Conservation (phyloP, 345 rosid species). For the Eucalyptus camaldulensis region DNA sequence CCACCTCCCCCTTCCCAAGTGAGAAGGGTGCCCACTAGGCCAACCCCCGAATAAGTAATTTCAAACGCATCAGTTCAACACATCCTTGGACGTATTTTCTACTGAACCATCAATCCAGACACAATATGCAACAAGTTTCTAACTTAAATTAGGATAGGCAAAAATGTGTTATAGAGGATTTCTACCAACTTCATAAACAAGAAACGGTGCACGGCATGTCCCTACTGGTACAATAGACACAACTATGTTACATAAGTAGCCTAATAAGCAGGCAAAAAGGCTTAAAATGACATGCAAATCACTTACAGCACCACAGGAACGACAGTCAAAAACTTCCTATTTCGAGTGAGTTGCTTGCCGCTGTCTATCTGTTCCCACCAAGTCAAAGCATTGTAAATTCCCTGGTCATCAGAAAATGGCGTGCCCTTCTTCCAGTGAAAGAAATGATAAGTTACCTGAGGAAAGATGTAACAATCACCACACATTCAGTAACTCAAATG, state of each 20-base stretch:
- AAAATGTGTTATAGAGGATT: neutral
- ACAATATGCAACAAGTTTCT: neutral
- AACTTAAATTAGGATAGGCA: neutral
- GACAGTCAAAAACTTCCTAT: conserved; percentile 83
- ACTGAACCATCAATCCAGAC: neutral
- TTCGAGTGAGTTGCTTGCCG: conserved; percentile 94
- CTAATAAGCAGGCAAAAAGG: neutral
- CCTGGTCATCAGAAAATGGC: conserved; percentile 94
- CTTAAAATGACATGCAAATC: neutral
- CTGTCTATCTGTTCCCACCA: conserved; percentile 99
- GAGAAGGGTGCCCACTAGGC: too few relatives aligned
- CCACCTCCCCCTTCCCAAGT: too few relatives aligned
- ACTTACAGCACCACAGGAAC: conserved; percentile 95
- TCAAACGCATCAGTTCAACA: neutral
- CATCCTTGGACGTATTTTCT: neutral
- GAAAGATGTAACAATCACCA: neutral
- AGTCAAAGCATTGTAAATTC: conserved; percentile 83
- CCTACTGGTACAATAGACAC: neutral
- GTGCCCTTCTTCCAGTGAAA: conserved; percentile 99
- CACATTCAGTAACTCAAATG: neutral
- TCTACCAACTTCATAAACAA: neutral
- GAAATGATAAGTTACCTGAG: conserved; percentile 84
- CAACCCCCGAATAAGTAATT: neutral
- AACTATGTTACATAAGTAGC: neutral
- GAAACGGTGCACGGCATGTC: neutral